These are phyloP conservation scores for Coffea eugenioides DNA, from an alignment of 257 asterid species.

Conservation along the genomic window DNA sequence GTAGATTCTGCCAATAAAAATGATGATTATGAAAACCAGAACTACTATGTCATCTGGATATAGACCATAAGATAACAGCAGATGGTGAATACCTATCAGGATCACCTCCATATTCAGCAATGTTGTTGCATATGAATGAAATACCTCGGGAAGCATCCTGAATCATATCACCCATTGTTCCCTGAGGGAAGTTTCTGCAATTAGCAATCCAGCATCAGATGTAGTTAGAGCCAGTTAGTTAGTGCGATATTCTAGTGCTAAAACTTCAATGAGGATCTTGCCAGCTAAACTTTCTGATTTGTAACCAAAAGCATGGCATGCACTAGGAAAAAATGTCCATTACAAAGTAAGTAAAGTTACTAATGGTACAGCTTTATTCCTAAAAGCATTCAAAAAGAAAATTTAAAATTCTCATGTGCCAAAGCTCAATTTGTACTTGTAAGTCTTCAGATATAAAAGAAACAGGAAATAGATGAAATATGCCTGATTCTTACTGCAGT, in stretches of 20 bases:
- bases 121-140: constrained; percentile 81
- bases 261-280: neutral
- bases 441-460: neutral
- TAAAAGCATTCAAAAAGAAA: neutral
- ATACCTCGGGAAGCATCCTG: constrained; percentile 95
- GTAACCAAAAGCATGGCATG: too few species aligned
- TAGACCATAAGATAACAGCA: too few species aligned
- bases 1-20: constrained; percentile 49
- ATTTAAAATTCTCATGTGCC: neutral
- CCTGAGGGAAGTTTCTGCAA: constrained; percentile 98
- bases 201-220: constrained; percentile 20
- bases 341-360: neutral
- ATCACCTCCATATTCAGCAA: constrained; percentile 97
- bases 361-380: neutral
- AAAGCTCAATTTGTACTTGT: neutral
- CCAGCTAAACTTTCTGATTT: neutral
- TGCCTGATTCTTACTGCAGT: neutral
- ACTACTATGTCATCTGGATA: constrained; percentile 3
- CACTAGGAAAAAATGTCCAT: neutral
- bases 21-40: constrained; percentile 7
- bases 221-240: constrained; percentile 1
- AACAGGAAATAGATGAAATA: neutral
- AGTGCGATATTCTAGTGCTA: neutral
- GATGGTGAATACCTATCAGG: constrained; percentile 60
- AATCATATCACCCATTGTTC: constrained; percentile 90